A percentile compares a stretch with the other conserved stretches of the same genome.
phyloP scores from a whole-genome alignment of 352 stramenopile species.

The Pythium grandisporangium region DNA sequence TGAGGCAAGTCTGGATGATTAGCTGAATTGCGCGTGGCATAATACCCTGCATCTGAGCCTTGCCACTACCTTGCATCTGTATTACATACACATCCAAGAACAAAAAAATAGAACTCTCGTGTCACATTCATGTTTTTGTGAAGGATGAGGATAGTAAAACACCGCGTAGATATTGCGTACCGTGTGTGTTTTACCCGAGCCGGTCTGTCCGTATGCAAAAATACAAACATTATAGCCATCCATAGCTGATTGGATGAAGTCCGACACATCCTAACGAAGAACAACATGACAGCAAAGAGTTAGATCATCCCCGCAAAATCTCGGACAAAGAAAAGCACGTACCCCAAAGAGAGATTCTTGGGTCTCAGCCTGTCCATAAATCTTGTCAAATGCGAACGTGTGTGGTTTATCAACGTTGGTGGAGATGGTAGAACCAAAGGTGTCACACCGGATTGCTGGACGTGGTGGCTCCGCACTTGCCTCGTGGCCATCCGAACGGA shows the following conservation, averaged over 20 bases:
- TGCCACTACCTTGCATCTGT: constrained; percentile 96
- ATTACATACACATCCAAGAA: background rate
- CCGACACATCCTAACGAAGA: constrained; percentile 81
- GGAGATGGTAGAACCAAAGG: constrained; percentile 61
- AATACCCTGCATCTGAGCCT: constrained; percentile 94
- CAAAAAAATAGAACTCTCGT: too few species aligned
- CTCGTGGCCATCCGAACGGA: constrained; percentile 77
- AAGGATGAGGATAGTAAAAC: too few species aligned
- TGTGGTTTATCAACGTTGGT: constrained; percentile 64
- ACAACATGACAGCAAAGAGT: background rate
- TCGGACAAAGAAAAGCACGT: background rate
- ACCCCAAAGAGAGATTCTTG: constrained; percentile 94
- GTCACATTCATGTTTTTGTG: background rate
- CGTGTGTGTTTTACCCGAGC: constrained; percentile 97
- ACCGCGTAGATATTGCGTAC: too few species aligned
- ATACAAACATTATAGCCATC: constrained; percentile 99
- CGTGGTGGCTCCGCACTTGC: constrained; percentile 27
- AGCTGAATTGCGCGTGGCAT: constrained; percentile 95
- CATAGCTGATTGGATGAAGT: constrained; percentile 89
- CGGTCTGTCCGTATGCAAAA: constrained; percentile 98
- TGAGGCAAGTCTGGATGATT: constrained; percentile 71
- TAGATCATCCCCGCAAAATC: background rate
- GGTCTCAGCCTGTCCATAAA: constrained; percentile 92
- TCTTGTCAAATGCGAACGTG: constrained; percentile 97
- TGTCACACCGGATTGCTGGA: constrained; percentile 51